Evolutionary conservation across 2,329 filamentous ascomycete species (phyloP), one percentile per base, ranked within the genome.

Genomic region (Pseudogymnoascus sp.): DNA sequence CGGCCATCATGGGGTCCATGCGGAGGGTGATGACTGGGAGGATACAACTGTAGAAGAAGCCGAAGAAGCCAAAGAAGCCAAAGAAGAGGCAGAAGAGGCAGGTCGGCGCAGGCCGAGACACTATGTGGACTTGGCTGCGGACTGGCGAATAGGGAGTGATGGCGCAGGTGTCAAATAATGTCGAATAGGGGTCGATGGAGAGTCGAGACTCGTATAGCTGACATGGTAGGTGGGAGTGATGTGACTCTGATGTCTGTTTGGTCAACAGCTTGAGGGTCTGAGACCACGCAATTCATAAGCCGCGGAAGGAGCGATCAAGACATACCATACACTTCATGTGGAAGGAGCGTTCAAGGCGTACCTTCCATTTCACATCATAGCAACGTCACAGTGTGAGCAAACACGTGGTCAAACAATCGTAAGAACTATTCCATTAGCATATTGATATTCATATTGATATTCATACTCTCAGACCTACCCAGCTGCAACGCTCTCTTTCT

Each of bases 391-490:
- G 21, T 28, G 6, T n/a, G 43, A 18, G n/a, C 25, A 53, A 53
- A 53, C 46, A 53, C n/a, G 12, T 16, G 25, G 28, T 23, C 46
- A 53, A 53, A 53, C n/a, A 23, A 31, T 12, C 8, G n/a, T 53
- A 53, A 5, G 60, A 14, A 14, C 38, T 34, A 34, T 34, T 34
- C 60, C 28, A 49, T 34, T 25, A 46, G 60, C 25, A 49, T 42
- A 49, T 61, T 40, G 31, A 61, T 38, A 61, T 38, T 46, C 25
- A 49, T 42, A 49, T 61, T 40, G 31, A 61, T 38, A 61, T 38
- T 46, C 38, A 49, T 40, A 23, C 31, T 62, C 40, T 28, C 16
- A 36, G 71, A 65, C 28, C 63, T 63, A 1, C 75, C 73, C 2
- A 70, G 71, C 9, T 28, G 23, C 43, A 49, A n/a, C 14, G 5